phyloP scores from a whole-genome alignment of 2,329 filamentous ascomycete species.

The Aspergillus sp. region DNA sequence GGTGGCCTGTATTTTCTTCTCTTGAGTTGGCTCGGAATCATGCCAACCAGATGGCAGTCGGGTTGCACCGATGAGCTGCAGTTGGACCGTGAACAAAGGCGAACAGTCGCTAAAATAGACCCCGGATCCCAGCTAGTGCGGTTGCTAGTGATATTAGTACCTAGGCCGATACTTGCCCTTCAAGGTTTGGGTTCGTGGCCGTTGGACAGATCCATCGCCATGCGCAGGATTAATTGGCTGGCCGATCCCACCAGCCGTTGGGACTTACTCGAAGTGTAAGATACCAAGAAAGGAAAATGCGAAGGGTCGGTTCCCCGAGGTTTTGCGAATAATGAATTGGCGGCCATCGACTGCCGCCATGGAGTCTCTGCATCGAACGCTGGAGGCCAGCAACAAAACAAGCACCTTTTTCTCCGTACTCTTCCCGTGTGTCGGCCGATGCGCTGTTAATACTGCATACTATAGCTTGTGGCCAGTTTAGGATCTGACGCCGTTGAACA shows the following conservation, averaged over 20 bases:
- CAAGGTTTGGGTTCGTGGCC: conserved; percentile 23
- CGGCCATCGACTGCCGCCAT: background rate
- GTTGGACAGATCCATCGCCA: conserved; percentile 24
- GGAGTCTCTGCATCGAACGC: background rate
- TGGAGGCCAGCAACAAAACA: background rate
- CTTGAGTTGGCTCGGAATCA: background rate
- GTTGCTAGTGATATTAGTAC: conserved; percentile 17
- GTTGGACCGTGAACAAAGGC: conserved; percentile 19
- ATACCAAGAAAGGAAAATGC: conserved; percentile 13
- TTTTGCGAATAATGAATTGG: background rate
- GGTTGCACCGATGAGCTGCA: conserved; percentile 15
- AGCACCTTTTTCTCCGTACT: background rate
- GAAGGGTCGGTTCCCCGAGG: background rate
- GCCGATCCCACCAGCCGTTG: conserved; percentile 19
- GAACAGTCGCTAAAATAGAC: conserved; percentile 21
- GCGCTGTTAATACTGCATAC: background rate
- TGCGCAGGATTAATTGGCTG: conserved; percentile 20
- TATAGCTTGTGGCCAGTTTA: conserved; percentile 9
- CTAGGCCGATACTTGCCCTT: conserved; percentile 21
- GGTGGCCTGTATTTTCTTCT: background rate
- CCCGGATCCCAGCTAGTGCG: conserved; percentile 21
- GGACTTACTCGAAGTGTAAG: conserved; percentile 17
- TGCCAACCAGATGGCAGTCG: conserved; percentile 2
- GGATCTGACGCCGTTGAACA: conserved; percentile 20
- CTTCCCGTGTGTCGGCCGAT: conserved; percentile 14